Percentiles rank a stretch among this genome's conserved stretches.
Conservation (phyloP, 2,329 filamentous ascomycete species). For the Coniella lustricola region DNA sequence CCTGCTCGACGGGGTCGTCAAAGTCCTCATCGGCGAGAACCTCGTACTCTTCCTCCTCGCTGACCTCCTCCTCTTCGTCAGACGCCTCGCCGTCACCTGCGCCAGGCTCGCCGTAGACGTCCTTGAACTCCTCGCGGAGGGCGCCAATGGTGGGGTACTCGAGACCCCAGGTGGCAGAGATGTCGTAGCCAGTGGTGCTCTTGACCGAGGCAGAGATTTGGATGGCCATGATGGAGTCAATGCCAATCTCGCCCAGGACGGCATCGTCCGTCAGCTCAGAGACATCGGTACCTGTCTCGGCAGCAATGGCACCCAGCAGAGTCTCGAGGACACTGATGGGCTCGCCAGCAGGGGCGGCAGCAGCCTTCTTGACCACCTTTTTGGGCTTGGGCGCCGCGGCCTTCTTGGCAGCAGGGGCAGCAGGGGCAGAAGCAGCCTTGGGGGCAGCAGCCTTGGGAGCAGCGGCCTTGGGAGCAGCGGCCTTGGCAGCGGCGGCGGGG, state of each 20-base stretch:
- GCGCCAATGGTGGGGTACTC: conserved; percentile 5
- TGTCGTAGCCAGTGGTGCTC: conserved; percentile 5
- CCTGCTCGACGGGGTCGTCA: conserved; percentile 6
- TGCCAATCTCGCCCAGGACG: conserved; percentile 23
- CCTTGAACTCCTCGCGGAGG: conserved; percentile 7
- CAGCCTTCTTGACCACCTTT: not conserved
- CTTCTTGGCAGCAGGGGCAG: not conserved
- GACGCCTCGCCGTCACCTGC: not conserved
- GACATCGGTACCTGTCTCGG: conserved; percentile 16
- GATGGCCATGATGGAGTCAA: conserved; percentile 25
- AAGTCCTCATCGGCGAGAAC: conserved; percentile 4
- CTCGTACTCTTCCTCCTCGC: conserved; percentile 3
- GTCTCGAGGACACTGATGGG: conserved; percentile 4
- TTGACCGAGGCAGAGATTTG: conserved; percentile 15
- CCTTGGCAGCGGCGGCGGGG: not conserved
- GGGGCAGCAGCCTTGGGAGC: conserved; percentile 3
- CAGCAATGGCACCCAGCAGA: conserved; percentile 8
- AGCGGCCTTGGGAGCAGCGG: not conserved
- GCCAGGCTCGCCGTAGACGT: conserved; percentile 1
- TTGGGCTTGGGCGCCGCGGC: not conserved
- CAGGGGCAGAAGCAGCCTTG: not conserved
- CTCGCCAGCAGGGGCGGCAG: not conserved
- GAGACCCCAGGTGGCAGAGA: conserved; percentile 8
- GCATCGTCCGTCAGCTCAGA: conserved; percentile 16
- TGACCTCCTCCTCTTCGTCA: not conserved